A percentile compares a stretch with the other conserved stretches of the same genome.
phyloP scores from a whole-genome alignment of 495 filamentous ascomycete genomes.

The Xylaria castorea region DNA sequence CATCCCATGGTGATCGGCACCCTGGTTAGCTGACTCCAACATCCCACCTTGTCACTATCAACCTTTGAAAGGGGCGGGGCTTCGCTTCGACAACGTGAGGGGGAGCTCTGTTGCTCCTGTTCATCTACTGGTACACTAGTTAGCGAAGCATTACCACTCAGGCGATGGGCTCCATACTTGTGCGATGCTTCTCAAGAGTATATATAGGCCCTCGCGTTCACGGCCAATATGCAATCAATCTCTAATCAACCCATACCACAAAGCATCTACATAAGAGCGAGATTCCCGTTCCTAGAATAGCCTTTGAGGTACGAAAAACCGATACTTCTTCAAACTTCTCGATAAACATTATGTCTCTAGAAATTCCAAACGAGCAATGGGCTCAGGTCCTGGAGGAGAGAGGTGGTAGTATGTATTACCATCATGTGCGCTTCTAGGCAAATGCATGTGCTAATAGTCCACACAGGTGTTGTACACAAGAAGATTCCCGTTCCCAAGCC shows the following conservation, averaged over 20 bases:
- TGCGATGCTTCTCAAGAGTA: not conserved
- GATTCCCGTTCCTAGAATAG: not conserved
- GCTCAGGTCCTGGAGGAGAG: slow-evolving; percentile 83
- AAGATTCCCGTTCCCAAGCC: slow-evolving; percentile 80
- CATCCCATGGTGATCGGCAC: slow-evolving; percentile 27
- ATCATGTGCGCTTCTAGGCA: not conserved
- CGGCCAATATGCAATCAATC: too few relatives aligned
- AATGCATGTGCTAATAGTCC: slow-evolving; percentile 29
- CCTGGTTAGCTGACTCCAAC: slow-evolving; percentile 11
- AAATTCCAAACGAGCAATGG: slow-evolving; percentile 79
- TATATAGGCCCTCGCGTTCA: slow-evolving; percentile 10
- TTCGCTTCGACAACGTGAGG: slow-evolving; percentile 14
- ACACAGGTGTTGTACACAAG: slow-evolving; percentile 71
- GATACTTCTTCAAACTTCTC: not conserved
- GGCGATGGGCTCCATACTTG: not conserved
- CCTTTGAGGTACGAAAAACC: not conserved
- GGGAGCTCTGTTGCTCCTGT: slow-evolving; percentile 3
- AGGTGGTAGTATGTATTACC: slow-evolving; percentile 63
- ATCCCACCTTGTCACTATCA: slow-evolving; percentile 1
- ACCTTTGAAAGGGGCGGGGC: not conserved
- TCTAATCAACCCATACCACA: not conserved
- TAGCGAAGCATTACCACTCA: not conserved
- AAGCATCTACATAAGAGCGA: slow-evolving; percentile 1
- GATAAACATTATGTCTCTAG: slow-evolving; percentile 37
- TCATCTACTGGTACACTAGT: not conserved